A percentile compares a stretch with the other conserved stretches of the same genome.
phyloP scores from a whole-genome alignment of 192 early-diverging fungal genomes.

The Tieghemiomyces parasiticus region DNA sequence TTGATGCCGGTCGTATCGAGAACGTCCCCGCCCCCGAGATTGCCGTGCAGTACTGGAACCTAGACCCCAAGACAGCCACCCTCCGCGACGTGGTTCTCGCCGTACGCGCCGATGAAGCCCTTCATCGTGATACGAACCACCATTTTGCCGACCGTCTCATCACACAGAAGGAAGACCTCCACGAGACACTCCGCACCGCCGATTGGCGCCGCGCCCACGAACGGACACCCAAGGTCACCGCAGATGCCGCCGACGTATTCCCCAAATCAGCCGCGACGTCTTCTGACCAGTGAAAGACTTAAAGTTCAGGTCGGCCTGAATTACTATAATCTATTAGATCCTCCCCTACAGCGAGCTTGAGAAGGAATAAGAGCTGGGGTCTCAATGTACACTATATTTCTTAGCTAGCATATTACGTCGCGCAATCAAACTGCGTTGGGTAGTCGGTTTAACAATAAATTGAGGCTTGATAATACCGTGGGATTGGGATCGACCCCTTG shows the following conservation, averaged over 20 bases:
- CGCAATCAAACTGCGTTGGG: neutral
- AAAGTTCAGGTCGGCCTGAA: neutral
- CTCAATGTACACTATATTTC: neutral
- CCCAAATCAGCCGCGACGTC: constrained; percentile 8
- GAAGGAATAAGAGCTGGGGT: neutral
- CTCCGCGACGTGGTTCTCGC: constrained; percentile 75
- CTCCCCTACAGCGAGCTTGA: neutral
- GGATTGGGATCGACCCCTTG: too few species aligned
- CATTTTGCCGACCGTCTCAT: constrained; percentile 57
- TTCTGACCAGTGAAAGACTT: neutral
- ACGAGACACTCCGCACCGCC: constrained; percentile 22
- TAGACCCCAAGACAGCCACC: constrained; percentile 47
- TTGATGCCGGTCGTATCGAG: constrained; percentile 54
- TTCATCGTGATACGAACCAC: constrained; percentile 88
- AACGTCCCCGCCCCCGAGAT: constrained; percentile 68
- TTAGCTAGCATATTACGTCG: neutral
- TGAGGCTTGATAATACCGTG: too few species aligned
- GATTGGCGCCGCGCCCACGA: constrained; percentile 18
- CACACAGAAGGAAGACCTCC: constrained; percentile 30
- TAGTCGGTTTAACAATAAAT: neutral
- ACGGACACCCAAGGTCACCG: neutral
- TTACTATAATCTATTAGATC: neutral
- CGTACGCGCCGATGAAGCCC: constrained; percentile 75
- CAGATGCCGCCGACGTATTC: neutral
- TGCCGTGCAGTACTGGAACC: constrained; percentile 73